Evolutionary conservation across 345 rosid genomes (phyloP), one percentile per base, ranked within the genome.

Genomic region (Lumnitzera littorea): DNA sequence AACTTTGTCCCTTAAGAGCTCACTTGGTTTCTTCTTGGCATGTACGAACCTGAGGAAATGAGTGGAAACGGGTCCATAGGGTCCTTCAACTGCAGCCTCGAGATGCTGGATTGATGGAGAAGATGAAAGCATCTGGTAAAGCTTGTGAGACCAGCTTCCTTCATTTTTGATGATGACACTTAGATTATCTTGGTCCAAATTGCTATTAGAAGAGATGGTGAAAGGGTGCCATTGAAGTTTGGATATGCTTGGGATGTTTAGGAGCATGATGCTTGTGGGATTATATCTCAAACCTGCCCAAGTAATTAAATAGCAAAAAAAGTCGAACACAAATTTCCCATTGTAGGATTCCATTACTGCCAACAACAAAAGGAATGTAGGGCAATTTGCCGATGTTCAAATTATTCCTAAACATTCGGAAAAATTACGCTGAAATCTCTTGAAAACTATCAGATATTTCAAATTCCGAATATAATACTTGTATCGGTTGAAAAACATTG

Each of bases 221-320:
- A 85, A 92, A 41, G 98, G 96, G 74, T 92, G 96, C 96, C 96
- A 92, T 50, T 92, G 96, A 55, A 83, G 76, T 78, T 75, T 84
- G 9, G 96, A 89, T 46, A 91, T 74, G 54, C 69, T 70, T 2
- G 91, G 96, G n/a, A 87, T 80, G 66, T 87, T 91, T 27, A 91
- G 62, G 63, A 83, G 89, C 72, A 83, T 55, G 46, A 76, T 72
- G 82, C 96, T 91, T 5, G 83, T 74, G 11, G 96, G 81, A 50
- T 68, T 77, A 61, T 89, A 91, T 12, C 75, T 78, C 70, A 87
- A 64, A 36, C 88, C 96, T 91, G 31, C 43, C 43, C 15, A 67
- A 50, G 48, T 9, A 48, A 43, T 27, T 20, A 53, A 49, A 23
- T 15, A 10, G 31, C 43, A 15, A 11, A 27, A 36, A 7, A 36